Conservation (phyloP, 2,329 filamentous ascomycete genomes). For the Dothidotthia symphoricarpi region DNA sequence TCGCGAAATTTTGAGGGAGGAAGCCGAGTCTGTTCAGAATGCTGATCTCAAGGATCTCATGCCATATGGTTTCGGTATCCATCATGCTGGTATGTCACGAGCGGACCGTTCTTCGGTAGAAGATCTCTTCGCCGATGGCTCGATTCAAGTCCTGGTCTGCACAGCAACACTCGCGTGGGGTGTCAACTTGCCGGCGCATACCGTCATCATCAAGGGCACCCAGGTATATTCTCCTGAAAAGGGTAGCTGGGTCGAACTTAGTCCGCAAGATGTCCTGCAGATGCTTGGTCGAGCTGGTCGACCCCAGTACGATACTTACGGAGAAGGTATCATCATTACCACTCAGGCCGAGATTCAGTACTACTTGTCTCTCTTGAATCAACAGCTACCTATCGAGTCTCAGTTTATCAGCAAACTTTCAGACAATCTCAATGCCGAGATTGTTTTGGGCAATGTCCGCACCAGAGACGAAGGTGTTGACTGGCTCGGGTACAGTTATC, state of each 20-base stretch:
- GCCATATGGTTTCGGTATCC: conserved; percentile 96
- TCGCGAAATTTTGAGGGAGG: conserved; percentile 81
- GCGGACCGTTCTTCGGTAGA: conserved; percentile 94
- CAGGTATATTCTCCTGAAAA: conserved; percentile 98
- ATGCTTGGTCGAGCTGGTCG: conserved; percentile 97
- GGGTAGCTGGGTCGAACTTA: conserved; percentile 96
- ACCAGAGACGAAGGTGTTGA: conserved; percentile 95
- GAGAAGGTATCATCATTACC: conserved; percentile 98
- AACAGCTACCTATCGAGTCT: conserved; percentile 95
- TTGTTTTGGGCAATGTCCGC: conserved; percentile 90
- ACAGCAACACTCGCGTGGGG: conserved; percentile 99
- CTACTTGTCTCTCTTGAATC: conserved; percentile 93
- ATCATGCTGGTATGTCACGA: conserved; percentile 95
- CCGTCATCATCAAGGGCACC: conserved; percentile 98
- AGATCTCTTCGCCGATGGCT: conserved; percentile 86
- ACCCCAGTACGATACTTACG: conserved; percentile 95
- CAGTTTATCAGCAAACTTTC: conserved; percentile 90
- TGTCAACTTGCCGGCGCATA: conserved; percentile 96
- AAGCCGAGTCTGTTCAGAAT: conserved; percentile 79
- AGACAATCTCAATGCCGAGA: conserved; percentile 93
- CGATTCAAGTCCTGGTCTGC: conserved; percentile 92
- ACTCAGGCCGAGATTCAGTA: conserved; percentile 94
- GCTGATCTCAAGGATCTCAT: conserved; percentile 88
- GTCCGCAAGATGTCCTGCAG: conserved; percentile 94
- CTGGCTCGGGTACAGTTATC: conserved; percentile 97